Base-by-base conservation (phyloP, 345 rosid species). In the Linum tenue region DNA sequence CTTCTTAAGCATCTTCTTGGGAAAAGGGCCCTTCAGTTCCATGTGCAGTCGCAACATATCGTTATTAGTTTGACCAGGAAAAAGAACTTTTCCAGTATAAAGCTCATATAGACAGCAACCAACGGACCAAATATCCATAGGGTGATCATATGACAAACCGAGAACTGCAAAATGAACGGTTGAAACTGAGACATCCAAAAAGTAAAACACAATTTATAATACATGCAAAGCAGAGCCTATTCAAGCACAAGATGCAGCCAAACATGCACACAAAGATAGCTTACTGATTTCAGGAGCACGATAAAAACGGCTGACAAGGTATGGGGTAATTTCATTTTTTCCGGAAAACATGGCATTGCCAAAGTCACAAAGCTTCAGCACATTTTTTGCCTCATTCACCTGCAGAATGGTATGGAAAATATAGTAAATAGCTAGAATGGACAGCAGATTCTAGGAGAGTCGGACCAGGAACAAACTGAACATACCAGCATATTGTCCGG, bases 331-430 rank as follows among this genome's bases (percentile, higher is more conserved):
- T 76, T 95, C 98, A 70, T 95, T 95, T 84, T 89, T 95, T 38
- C 99, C 99, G 76, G 97, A 86, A 78, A 78, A 89, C 99, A 95
- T 95, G 3, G 99, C 99, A 81, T 87, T 95, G 59, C 99, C 99
- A 73, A 95, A 95, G 82, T 95, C 99, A 75, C 99, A 95, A 64
- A 95, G 97, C 86, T 95, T 95, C 74, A 95, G 75, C 64, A 95
- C 95, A 80, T 87, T 95, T 83, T 95, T 91, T 36, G 91, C 95
- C 80, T 95, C 99, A 55, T 91, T 95, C 50, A 95, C 99, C 99
- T 95, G 69, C 16, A 76, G 7, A 67, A 70, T 55, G 39, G 2
- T 60, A 64, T 0, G 62, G 59, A 16, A 44, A 38, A 66, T 67
- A 22, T 3, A 15, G 3, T 58, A 14, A 22, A 41, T 2, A 8